Evolutionary conservation across 169 alveolate genomes (phyloP), one percentile per base, ranked within the genome.

Genomic region (Cryptosporidium ubiquitum): DNA sequence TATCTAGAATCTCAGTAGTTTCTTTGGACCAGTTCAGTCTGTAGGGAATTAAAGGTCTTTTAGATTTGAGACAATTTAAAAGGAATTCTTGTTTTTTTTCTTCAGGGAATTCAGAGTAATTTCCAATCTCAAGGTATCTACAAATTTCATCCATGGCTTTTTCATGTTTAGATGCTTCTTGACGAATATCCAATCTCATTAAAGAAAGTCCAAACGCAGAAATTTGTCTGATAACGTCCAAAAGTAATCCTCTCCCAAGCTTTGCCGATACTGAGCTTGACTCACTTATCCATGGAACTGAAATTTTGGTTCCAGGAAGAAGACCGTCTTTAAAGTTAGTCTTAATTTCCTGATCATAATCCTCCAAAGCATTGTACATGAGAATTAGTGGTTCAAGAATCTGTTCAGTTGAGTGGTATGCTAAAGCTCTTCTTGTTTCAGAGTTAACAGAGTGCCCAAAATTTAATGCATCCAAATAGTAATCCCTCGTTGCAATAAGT

Each of bases 131-230:
- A 49, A 93, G 84, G 51, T 91, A 92, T 55, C 73, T 71, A 75
- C 86, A 91, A 33, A 93, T 70, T 57, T 85, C 91, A 75, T 93
- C 89, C 93, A 91, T 91, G 29, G 96, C 95, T 16, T 68, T 40
- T 7, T 71, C 92, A 84, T 95, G 97, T 35, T 93, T 93, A 60
- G 89, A 91, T 6, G 94, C 91, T 39, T 95, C 97, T 86, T 95
- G 97, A 18, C 97, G 84, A 69, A 93, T 91, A 57, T 95, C 97
- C 84, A 95, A 70, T 47, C 91, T 92, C 93, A 94, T 84, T 55
- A 94, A 73, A 51, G 92, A 92, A 0, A 94, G 86, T 1, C 96
- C 96, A 92, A 94, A 94, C 7, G 95, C 93, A n/a, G 91, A 84
- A 26, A 93, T 66, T 73, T 92, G 92, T 52, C 96, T 57, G 20